These are phyloP conservation scores for Pichia inconspicua DNA, from an alignment of 1,139 yeast species.

Conservation along the genomic window DNA sequence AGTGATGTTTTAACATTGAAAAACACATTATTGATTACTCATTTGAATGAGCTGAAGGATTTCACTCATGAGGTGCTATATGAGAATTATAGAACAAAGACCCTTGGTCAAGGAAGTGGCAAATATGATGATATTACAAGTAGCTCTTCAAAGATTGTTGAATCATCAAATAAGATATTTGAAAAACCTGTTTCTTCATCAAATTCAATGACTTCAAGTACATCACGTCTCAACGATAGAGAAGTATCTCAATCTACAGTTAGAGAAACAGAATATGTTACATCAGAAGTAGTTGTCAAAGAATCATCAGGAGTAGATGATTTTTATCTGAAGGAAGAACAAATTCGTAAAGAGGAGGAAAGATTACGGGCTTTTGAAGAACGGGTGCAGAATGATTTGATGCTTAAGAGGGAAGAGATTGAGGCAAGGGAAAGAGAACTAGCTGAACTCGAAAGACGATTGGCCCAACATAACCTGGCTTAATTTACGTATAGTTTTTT, in stretches of 20 bases:
- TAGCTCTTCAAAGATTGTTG: background rate
- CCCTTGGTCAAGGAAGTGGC: conserved; percentile 16
- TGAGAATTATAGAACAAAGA: conserved; percentile 88
- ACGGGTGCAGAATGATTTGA: conserved; percentile 83
- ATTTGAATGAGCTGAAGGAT: conserved; percentile 86
- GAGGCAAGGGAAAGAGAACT: conserved; percentile 85
- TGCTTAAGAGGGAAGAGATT: conserved; percentile 76
- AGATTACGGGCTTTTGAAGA: conserved; percentile 72
- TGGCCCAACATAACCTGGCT: conserved; percentile 22
- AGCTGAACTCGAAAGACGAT: conserved; percentile 28
- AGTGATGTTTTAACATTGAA: conserved; percentile 81
- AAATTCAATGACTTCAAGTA: background rate
- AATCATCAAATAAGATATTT: background rate
- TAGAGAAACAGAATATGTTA: background rate
- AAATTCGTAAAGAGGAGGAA: conserved; percentile 72
- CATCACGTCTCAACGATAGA: background rate
- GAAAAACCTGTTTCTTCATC: too few relatives aligned
- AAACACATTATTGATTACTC: conserved; percentile 83
- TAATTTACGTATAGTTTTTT: background rate
- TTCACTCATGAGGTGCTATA: conserved; percentile 86
- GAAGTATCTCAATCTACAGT: conserved; percentile 7
- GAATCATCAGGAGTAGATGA: conserved; percentile 9
- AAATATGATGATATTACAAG: background rate
- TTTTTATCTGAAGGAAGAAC: conserved; percentile 60
- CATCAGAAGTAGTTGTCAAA: background rate